A percentile compares a stretch with the other conserved stretches of the same genome.
Conservation (phyloP, 352 stramenopile species). For the Blastocystis sp. region DNA sequence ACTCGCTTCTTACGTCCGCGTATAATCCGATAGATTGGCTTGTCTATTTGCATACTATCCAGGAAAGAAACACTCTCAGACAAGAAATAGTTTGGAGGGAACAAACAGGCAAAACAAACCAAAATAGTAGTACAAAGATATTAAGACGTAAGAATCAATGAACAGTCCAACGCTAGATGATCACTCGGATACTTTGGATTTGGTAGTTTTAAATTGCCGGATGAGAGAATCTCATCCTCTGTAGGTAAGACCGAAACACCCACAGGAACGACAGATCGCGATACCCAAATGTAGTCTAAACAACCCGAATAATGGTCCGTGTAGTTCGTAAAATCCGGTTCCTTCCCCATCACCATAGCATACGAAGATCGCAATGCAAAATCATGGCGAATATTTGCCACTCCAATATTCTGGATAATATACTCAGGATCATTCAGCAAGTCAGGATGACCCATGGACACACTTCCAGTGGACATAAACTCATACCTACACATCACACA, state of each 20-base stretch:
- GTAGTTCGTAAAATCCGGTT: slow-evolving; percentile 96
- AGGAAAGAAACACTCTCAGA: too few species aligned
- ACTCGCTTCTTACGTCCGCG: background rate
- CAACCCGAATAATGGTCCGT: slow-evolving; percentile 87
- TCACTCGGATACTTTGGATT: slow-evolving; percentile 90
- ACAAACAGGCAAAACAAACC: background rate
- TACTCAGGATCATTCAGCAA: slow-evolving; percentile 78
- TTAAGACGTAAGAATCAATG: background rate
- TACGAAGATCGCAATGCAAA: slow-evolving; percentile 87
- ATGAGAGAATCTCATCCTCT: slow-evolving; percentile 76
- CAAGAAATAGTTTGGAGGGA: background rate
- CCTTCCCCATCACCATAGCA: slow-evolving; percentile 83
- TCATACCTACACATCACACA: slow-evolving; percentile 76
- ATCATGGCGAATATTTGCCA: slow-evolving; percentile 69
- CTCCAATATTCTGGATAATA: slow-evolving; percentile 71
- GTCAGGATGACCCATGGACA: slow-evolving; percentile 66
- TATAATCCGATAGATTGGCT: background rate
- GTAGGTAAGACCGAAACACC: slow-evolving; percentile 84
- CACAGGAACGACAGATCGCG: slow-evolving; percentile 80
- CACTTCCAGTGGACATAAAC: slow-evolving; percentile 64
- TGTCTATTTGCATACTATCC: background rate
- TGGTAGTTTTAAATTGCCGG: slow-evolving; percentile 82
- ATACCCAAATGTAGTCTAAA: slow-evolving; percentile 97
- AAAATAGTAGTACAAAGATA: background rate
- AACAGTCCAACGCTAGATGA: slow-evolving; percentile 72